These are phyloP conservation scores for Malassezia sp. DNA, from an alignment of 1,284 basidiomycete species.

Conservation along the genomic window DNA sequence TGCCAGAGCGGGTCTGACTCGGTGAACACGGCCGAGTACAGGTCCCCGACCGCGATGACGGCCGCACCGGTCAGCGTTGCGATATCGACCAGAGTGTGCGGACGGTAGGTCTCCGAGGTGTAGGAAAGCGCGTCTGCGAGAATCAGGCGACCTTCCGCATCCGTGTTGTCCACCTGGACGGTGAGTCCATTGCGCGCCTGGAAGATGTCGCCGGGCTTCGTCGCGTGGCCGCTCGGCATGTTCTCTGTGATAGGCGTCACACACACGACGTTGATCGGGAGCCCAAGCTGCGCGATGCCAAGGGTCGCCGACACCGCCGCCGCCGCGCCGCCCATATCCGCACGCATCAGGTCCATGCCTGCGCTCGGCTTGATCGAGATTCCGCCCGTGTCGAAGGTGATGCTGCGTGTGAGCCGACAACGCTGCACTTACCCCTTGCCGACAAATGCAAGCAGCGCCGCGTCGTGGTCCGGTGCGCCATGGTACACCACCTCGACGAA, in stretches of 20 bases:
- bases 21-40: conserved; percentile 64
- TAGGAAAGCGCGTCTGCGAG: conserved; percentile 70
- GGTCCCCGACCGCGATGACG: conserved; percentile 52
- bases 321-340: conserved; percentile 54
- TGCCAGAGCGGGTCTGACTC: conserved; percentile 57
- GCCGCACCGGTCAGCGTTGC: conserved; percentile 63
- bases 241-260: conserved; percentile 73
- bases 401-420: too few species aligned
- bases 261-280: conserved; percentile 67
- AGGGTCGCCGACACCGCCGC: conserved; percentile 61
- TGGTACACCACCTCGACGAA: conserved; percentile 81
- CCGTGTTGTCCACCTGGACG: conserved; percentile 77
- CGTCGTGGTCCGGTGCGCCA: conserved; percentile 55
- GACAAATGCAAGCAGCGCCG: conserved; percentile 62
- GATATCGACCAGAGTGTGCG: conserved; percentile 71
- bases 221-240: conserved; percentile 57
- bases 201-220: conserved; percentile 69
- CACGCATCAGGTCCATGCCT: conserved; percentile 52
- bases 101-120: conserved; percentile 64
- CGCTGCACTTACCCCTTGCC: too few species aligned
- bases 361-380: conserved; percentile 69
- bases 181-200: conserved; percentile 80
- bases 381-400: conserved; percentile 62
- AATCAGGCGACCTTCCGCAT: conserved; percentile 72
- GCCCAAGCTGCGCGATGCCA: conserved; percentile 66